Evolutionary conservation across 2,329 filamentous ascomycete species (phyloP), one percentile per base, ranked within the genome.

Genomic region (Fusarium sp.): DNA sequence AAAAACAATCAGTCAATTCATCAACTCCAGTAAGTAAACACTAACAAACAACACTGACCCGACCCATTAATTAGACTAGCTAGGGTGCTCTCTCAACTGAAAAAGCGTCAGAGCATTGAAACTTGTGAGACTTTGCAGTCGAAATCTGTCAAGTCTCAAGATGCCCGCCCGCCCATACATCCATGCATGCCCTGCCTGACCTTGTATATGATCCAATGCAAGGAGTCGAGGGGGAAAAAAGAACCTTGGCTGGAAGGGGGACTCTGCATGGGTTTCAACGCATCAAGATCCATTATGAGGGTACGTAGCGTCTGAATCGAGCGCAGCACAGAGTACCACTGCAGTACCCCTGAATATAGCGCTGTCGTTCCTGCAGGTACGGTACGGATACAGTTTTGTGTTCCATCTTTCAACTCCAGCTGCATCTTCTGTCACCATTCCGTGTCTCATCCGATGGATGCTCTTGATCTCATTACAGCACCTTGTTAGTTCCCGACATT

Each of bases 351-450:
- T 75, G 69, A 69, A 72, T 74, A 72, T 74, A 75, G 75, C 67
- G 75, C 63, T 71, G 72, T 74, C 76, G 79, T 79, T 80, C 79
- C 79, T 80, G 79, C 79, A 79, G 77, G 79, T 79, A 74, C 62
- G 31, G 62, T 33, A 33, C 31, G 31, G 24, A 61, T 49, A 66
- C 49, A 58, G 36, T 66, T 42, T 36, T 38, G 59, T 45, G 28
- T 63, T 39, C 26, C 26, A 55, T 65, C 47, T 22, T 18, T 44
- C 44, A 44, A 28, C 42, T 41, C 61, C 45, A 38, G 49, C 58
- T 63, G 56, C 57, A 28, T 62, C 26, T 48, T 47, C 18, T 28
- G 28, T 48, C 26, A 24, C 31, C 28, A 47, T 38, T 33, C 62
- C 24, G 42, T 39, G n/a, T 35, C 60, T 41, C 41, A 42, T 38